Base-by-base conservation (phyloP, 495 filamentous ascomycete genomes). In the Physcia stellaris region DNA sequence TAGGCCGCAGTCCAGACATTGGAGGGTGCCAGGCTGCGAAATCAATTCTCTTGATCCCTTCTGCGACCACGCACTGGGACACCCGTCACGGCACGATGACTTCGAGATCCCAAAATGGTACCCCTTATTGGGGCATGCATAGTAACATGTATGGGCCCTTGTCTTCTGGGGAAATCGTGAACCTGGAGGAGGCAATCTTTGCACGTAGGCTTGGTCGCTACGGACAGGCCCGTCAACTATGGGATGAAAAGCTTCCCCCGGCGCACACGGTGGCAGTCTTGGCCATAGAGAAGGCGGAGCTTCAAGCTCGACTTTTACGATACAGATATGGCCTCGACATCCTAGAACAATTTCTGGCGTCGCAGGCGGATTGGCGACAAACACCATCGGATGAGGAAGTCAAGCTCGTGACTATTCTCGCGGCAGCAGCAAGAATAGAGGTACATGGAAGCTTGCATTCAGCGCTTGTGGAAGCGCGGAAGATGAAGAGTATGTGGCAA, bases 141-240 rank as follows among this genome's bases (percentile, higher is more conserved):
- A 15, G 2, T 3, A 18, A 13, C 32, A 13, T 35, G 17, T 35
- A 35, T 35, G 32, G 32, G 11, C 17, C 32, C 11, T 35, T 35
- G 32, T 18, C 32, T 35, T 11, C 32, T 3, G 32, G 17, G 12
- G 32, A 35, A 35, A 19, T 19, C 11, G 12, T 15, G 32, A 11
- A 12, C 32, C 22, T 35, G 32, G 32, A 35, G 32, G 10, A 35
- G 12, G 32, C 32, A 13, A 35, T 35, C 17, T 35, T 35, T 10
- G 32, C 32, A 11, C 32, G 32, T 11, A 35, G 32, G n/a, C 32
- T 35, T 15, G 32, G 32, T 35, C 32, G 32, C 32, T 35, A 35
- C n/a, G 22, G 17, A 35, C n/a, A 35, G 32, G 32, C 32, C 17
- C 32, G 12, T 19, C n/a, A 35, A 3, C 12, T 35, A 2, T 35